Conservation (phyloP, 768 basidiomycete species). For the Pholiota molesta region DNA sequence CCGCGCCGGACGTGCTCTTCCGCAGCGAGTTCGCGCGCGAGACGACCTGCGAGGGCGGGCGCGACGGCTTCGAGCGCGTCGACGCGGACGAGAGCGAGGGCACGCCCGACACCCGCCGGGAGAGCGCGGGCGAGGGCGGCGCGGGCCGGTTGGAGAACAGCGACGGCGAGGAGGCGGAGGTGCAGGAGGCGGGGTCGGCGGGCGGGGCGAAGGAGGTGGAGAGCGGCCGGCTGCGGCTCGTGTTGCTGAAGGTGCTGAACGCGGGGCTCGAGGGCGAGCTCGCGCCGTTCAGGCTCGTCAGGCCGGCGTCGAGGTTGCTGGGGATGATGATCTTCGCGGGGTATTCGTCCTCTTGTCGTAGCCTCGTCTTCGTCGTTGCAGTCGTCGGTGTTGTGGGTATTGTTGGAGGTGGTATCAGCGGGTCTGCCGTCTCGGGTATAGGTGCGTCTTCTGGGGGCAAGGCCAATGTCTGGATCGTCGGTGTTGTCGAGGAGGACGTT, state of each 20-base stretch:
- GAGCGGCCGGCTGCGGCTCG: slow-evolving; percentile 1
- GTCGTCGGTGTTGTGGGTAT: not conserved
- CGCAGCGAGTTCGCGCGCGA: slow-evolving; percentile 28
- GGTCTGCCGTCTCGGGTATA: too few relatives aligned
- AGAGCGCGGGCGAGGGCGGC: slow-evolving; percentile 59
- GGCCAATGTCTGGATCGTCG: slow-evolving; percentile 23
- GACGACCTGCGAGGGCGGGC: slow-evolving; percentile 24
- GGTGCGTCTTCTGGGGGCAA: slow-evolving; percentile 16
- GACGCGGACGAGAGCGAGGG: slow-evolving; percentile 30
- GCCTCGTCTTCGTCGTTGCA: not conserved
- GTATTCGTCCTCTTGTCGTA: not conserved
- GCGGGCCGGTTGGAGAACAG: slow-evolving; percentile 54
- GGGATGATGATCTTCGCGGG: slow-evolving; percentile 21
- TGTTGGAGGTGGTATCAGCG: too few relatives aligned
- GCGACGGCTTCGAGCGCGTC: slow-evolving; percentile 33
- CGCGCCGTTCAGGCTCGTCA: not conserved
- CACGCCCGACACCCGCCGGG: slow-evolving; percentile 44
- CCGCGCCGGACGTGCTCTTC: slow-evolving; percentile 10
- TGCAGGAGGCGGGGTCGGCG: not conserved
- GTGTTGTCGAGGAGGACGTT: slow-evolving; percentile 32
- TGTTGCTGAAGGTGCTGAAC: slow-evolving; percentile 18
- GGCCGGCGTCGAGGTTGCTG: slow-evolving; percentile 8
- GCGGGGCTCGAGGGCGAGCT: slow-evolving; percentile 17
- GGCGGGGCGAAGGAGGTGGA: not conserved
- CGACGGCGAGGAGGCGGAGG: slow-evolving; percentile 13